phyloP scores from a whole-genome alignment of 176 grass and related monocot genomes.

The Aegilops tauschii region DNA sequence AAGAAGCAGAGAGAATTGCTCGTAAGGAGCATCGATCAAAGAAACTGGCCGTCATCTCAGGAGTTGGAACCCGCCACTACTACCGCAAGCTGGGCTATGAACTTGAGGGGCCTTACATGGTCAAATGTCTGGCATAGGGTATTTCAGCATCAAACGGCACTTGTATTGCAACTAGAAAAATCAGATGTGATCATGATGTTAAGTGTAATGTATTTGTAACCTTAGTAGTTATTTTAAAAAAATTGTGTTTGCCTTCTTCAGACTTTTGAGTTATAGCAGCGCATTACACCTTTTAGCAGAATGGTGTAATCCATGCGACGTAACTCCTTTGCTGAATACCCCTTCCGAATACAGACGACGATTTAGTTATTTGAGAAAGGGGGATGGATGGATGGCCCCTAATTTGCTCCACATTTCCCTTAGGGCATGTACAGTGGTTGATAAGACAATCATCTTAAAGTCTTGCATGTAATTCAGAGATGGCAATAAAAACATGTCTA shows the following conservation, averaged over 20 bases:
- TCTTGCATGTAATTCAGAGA: too few relatives aligned
- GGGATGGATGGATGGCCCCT: not conserved
- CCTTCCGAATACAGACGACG: not conserved
- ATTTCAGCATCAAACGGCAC: not conserved
- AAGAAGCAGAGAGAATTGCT: slow-evolving; percentile 95
- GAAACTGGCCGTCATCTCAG: slow-evolving; percentile 91
- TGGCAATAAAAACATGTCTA: too few relatives aligned
- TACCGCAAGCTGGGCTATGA: slow-evolving; percentile 95
- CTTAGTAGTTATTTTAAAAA: not conserved
- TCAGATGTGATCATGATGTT: not conserved
- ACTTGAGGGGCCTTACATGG: slow-evolving; percentile 95
- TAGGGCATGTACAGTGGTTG: too few relatives aligned
- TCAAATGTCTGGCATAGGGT: slow-evolving; percentile 54
- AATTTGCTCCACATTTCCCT: not conserved
- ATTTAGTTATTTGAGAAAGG: not conserved
- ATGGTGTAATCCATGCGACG: not conserved
- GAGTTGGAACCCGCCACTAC: slow-evolving; percentile 91
- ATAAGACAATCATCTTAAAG: too few relatives aligned
- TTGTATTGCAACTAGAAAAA: not conserved
- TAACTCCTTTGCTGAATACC: not conserved
- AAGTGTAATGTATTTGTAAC: slow-evolving; percentile 2
- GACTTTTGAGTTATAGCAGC: not conserved
- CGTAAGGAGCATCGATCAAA: slow-evolving; percentile 72
- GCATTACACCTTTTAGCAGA: not conserved
- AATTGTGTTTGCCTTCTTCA: not conserved